Conservation (phyloP, 306 rosid species). For the Ceratonia siliqua region DNA sequence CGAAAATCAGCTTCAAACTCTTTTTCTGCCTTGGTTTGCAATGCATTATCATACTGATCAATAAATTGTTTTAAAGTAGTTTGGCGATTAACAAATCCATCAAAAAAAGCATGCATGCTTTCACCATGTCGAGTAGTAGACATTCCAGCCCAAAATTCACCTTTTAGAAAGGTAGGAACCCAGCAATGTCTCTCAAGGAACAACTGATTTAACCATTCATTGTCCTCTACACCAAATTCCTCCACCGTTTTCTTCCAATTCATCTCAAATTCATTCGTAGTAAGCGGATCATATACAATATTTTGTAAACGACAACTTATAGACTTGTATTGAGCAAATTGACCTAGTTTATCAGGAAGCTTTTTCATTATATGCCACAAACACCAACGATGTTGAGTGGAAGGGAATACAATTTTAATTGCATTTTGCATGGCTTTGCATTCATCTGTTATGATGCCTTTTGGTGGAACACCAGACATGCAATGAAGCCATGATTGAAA, state of each 20-base stretch:
- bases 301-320: constrained; percentile 24
- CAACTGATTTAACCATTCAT: constrained; percentile 34
- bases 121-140: background rate
- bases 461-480: constrained; percentile 34
- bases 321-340: background rate
- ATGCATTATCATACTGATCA: constrained; percentile 32
- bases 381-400: constrained; percentile 35
- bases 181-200: constrained; percentile 28
- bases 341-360: constrained; percentile 25
- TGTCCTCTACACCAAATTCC: constrained; percentile 31
- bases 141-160: constrained; percentile 42
- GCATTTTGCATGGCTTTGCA: constrained; percentile 39
- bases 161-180: constrained; percentile 36
- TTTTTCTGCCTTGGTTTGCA: constrained; percentile 37
- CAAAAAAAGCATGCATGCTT: constrained; percentile 28
- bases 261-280: constrained; percentile 35
- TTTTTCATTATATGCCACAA: constrained; percentile 35
- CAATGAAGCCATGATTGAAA: constrained; percentile 33
- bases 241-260: constrained; percentile 33
- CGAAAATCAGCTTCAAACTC: constrained; percentile 37
- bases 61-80: constrained; percentile 42
- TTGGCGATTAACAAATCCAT: constrained; percentile 23
- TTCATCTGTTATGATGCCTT: constrained; percentile 35
- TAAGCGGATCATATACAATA: constrained; percentile 22
- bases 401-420: constrained; percentile 25